Base-by-base conservation (phyloP, 139 green algal species). In the Ulvella scutata region DNA sequence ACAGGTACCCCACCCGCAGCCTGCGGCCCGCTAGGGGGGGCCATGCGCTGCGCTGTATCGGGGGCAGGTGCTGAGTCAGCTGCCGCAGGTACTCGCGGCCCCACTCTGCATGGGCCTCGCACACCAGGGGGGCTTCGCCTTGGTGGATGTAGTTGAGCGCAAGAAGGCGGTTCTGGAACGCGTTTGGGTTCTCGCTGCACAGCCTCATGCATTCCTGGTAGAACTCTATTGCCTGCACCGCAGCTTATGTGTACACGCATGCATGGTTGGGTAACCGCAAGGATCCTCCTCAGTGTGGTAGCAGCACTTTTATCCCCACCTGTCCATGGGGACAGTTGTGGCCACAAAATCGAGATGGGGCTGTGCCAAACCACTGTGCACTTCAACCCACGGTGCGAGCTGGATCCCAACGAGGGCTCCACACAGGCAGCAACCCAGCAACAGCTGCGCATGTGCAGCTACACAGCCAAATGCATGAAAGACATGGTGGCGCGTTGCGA, bases 1-100 rank as follows among this genome's bases (percentile, higher is more conserved):
- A 97, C 26, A 98, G 81, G 84, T 98, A 98, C 37, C 93, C 94
- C 1, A 98, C 85, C 40, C 82, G 59, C 35, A 90, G 72, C 3
- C 61, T 62, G 29, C 81, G 79, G 33, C 79, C 61, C 20, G 61
- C 80, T 35, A 77, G 38, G 74, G 29, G 67, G 21, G 38, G 72
- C 10, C 78, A 73, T 2, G 80, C 62, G 2, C 3, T 43, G 0
- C 38, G 62, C 0, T 37, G 31, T n/a, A 88, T 77, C 13, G 81
- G 79, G 10, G 86, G 87, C 59, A 94, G 80, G 1, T 59, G 79
- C 51, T 67, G 51, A 2, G 44, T 43, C 43, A 88, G 83, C 26
- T 83, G 73, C 4, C 51, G 7, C 72, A 87, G 78, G 75, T 97
- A 94, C 4, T 76, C 31, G 3, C 60, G 4, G 17, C 93, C 93